phyloP scores from a whole-genome alignment of 352 stramenopile genomes.

The Globisporangium nagaii region DNA sequence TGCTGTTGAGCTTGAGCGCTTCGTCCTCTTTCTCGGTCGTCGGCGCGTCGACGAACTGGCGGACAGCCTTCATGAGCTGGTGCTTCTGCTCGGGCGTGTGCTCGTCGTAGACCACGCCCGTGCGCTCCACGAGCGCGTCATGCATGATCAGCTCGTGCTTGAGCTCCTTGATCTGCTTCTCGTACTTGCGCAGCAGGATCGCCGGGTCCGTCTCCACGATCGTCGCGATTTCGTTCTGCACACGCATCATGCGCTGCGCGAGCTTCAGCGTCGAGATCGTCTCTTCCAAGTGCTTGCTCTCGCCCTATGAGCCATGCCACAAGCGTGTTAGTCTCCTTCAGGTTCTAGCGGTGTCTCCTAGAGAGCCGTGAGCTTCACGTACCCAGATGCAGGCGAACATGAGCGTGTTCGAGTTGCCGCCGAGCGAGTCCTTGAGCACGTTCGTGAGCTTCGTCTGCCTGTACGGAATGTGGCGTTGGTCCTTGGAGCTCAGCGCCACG shows the following conservation, averaged over 20 bases:
- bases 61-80: constrained; percentile 60
- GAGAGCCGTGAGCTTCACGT: neutral
- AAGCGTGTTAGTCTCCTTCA: neutral
- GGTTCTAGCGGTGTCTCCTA: too few relatives aligned
- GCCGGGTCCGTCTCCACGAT: constrained; percentile 86
- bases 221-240: constrained; percentile 85
- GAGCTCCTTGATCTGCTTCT: constrained; percentile 89
- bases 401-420: constrained; percentile 94
- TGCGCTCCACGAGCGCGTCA: constrained; percentile 88
- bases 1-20: constrained; percentile 66
- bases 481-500: constrained; percentile 75
- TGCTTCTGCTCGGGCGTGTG: constrained; percentile 91
- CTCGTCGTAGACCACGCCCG: constrained; percentile 79
- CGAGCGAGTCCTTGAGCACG: constrained; percentile 91
- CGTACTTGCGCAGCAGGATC: constrained; percentile 86
- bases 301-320: constrained; percentile 28
- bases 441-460: constrained; percentile 94
- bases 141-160: constrained; percentile 94
- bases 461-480: constrained; percentile 88
- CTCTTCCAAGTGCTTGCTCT: constrained; percentile 90
- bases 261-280: constrained; percentile 92
- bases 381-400: constrained; percentile 94
- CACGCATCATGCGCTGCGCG: constrained; percentile 91
- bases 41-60: constrained; percentile 69
- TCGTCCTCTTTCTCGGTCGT: constrained; percentile 70